Evolutionary conservation across 306 rosid species (phyloP), one percentile per base, ranked within the genome.

Genomic region (Vicia villosa): DNA sequence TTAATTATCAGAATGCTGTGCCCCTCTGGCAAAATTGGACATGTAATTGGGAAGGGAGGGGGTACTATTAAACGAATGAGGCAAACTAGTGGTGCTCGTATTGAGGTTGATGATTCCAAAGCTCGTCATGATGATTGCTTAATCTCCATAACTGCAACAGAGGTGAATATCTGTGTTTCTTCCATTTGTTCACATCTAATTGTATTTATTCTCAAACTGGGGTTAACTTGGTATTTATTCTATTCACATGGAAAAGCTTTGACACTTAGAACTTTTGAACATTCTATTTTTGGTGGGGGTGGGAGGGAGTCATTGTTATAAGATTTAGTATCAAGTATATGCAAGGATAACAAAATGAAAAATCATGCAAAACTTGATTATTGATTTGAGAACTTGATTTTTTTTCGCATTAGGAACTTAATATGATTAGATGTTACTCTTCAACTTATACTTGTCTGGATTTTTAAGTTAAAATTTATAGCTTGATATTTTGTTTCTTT

Each of bases 21-120:
- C 43, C 96, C 97, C 22, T 77, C 86, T 74, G 88, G 89, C 85
- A 95, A 91, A 79, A 95, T 91, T 71, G 97, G 99, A 59, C 96
- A 91, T 51, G 93, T 95, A 50, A 95, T 95, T 79, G 97, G 97
- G 63, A 95, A 81, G 76, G 99, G 95, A 65, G 99, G 99, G 40
- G 79, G 90, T 79, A 91, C 95, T 40, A 95, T 95, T 66, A 95
- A 95, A 83, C 86, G 86, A 75, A 87, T 91, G 62, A 87, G 97
- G 89, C 96, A 87, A 74, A 80, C 91, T n/a, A 84, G 83, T 69
- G 97, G 99, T 76, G 95, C 99, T 81, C 91, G 67, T 43, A 73
- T 95, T 55, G 99, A 95, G 70, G 91, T 95, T 78, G 95, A 95
- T 77, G 99, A 95, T 78, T 74, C 95, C 74, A 95, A 83, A 84